These are phyloP conservation scores for Phytophthora sp. DNA, from an alignment of 352 stramenopile genomes.

Conservation along the genomic window DNA sequence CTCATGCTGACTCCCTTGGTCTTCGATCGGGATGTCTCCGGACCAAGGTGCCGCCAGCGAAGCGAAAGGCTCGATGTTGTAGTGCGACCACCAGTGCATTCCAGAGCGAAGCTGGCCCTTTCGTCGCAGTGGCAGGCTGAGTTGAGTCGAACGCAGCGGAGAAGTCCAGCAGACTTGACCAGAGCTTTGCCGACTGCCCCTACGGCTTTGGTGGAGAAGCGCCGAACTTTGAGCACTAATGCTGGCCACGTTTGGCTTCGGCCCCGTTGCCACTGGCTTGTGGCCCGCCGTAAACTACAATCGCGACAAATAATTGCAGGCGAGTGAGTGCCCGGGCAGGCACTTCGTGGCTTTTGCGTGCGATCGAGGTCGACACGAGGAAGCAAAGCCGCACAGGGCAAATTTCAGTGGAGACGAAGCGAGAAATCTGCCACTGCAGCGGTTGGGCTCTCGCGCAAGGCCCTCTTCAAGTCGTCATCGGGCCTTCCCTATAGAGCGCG, in stretches of 20 bases:
- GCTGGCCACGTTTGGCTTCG: conserved; percentile 18
- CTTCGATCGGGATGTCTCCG: conserved; percentile 5
- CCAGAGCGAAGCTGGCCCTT: conserved; percentile 18
- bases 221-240: conserved; percentile 32
- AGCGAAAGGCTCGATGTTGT: conserved; percentile 14
- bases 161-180: conserved; percentile 39
- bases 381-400: conserved; percentile 7
- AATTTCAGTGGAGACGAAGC: conserved; percentile 31
- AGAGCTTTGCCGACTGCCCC: conserved; percentile 7
- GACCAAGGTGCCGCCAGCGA: not conserved
- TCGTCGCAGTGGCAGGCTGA: conserved; percentile 21
- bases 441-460: not conserved
- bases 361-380: not conserved
- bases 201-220: conserved; percentile 15
- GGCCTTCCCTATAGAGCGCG: conserved; percentile 21
- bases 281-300: conserved; percentile 14
- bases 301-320: conserved; percentile 1
- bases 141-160: conserved; percentile 28
- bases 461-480: conserved; percentile 11
- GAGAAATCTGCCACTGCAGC: conserved; percentile 30
- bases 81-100: conserved; percentile 13
- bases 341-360: conserved; percentile 1
- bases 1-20: not conserved
- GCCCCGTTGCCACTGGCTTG: conserved; percentile 19
- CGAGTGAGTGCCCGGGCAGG: not conserved